Percentiles rank a stretch among this genome's conserved stretches.
These are phyloP conservation scores for Capsicum pubescens DNA, from an alignment of 257 asterid genomes.

Conservation along the genomic window DNA sequence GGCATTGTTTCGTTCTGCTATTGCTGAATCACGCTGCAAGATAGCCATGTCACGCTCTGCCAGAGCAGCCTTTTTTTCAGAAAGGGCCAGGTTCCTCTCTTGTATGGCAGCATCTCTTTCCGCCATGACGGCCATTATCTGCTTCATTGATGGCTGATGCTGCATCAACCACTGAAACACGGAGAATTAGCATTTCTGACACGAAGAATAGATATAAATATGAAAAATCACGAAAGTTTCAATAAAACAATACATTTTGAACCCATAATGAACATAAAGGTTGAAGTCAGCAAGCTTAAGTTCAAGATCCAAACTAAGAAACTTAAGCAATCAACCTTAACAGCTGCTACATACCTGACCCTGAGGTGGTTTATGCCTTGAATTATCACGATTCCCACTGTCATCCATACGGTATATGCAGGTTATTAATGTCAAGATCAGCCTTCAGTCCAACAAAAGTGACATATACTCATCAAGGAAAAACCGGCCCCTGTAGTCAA, in stretches of 20 bases:
- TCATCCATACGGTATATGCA: slow-evolving; percentile 64
- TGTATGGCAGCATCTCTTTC: slow-evolving; percentile 98
- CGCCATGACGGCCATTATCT: slow-evolving; percentile 87
- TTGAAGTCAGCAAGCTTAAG: neutral
- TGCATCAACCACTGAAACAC: slow-evolving; percentile 88
- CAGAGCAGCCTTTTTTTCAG: slow-evolving; percentile 88
- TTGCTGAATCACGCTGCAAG: slow-evolving; percentile 81
- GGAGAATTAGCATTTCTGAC: slow-evolving; percentile 3
- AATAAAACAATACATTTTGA: neutral
- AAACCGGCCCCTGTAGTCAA: slow-evolving; percentile 29
- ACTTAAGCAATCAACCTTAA: slow-evolving; percentile 10
- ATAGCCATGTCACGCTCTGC: slow-evolving; percentile 95
- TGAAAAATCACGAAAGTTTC: neutral
- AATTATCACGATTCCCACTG: slow-evolving; percentile 81
- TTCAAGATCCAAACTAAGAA: slow-evolving; percentile 7
- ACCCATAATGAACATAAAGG: neutral
- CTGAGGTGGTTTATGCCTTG: slow-evolving; percentile 85
- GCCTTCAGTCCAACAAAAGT: slow-evolving; percentile 23
- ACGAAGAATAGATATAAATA: neutral
- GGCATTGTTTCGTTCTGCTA: slow-evolving; percentile 84
- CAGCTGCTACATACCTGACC: slow-evolving; percentile 62
- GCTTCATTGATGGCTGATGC: slow-evolving; percentile 97
- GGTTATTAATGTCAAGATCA: slow-evolving; percentile 31
- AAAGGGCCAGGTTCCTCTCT: slow-evolving; percentile 83
- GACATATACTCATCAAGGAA: slow-evolving; percentile 35